Evolutionary conservation across 352 stramenopile genomes (phyloP), one percentile per base, ranked within the genome.

Genomic region (Pythium plurisporium): DNA sequence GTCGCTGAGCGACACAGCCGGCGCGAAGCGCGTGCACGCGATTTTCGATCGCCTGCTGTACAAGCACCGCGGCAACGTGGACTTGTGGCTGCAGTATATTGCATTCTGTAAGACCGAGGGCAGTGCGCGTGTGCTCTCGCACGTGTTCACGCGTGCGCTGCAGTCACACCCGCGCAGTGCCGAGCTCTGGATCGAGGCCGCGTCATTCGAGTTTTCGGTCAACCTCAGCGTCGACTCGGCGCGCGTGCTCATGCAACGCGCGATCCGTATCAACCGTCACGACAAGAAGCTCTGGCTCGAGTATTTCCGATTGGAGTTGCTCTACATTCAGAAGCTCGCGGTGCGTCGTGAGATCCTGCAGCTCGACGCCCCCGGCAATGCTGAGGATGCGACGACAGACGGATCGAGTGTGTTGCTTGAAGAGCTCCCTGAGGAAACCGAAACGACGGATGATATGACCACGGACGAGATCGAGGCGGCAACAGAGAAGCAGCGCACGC

Each of bases 81-180:
- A 95, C 59, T 73, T 97, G 31, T 97, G 89, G 88, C 70, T 97
- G 43, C 88, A 96, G 66, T 95, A 96, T 59, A 87, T 96, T 51
- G 86, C 84, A 31, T 94, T 89, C 46, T 94, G 82, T 49, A 89
- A 92, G 65, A 66, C 71, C 22, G 76, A 89, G 31, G 74, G 72
- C 33, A 89, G 80, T 46, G 69, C 70, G 43, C 86, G 83, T 37
- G 70, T 91, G 46, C 59, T 93, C 20, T 90, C 80, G 22, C 69
- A 80, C 30, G 79, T 93, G 15, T 96, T 96, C 59, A 90, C 87
- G 8, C 74, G 83, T 41, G 89, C 89, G 26, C 66, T 97, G 49
- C 87, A 96, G 62, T 77, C 84, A 55, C 87, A 95, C 54, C 89
- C 89, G 11, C 85, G 86, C 51, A 92, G 83, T 29, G 59, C 86